These are phyloP conservation scores for Dipteronia dyeriana DNA, from an alignment of 345 rosid genomes.

Conservation along the genomic window DNA sequence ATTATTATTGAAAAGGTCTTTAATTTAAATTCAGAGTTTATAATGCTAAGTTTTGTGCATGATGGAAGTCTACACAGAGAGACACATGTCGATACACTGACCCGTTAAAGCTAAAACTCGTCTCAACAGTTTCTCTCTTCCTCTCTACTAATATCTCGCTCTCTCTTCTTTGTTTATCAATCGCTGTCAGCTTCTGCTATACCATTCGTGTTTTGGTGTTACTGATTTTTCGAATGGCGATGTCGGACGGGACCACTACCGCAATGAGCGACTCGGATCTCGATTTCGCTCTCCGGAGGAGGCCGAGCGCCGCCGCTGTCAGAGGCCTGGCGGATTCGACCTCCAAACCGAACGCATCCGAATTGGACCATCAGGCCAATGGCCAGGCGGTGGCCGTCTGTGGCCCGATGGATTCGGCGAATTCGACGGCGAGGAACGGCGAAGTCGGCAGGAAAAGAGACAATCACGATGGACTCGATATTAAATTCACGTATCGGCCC, in stretches of 20 bases:
- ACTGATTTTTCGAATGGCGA: slow-evolving; percentile 33
- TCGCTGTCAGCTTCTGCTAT: neutral
- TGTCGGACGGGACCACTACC: slow-evolving; percentile 27
- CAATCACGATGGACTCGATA: slow-evolving; percentile 32
- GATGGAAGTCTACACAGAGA: neutral
- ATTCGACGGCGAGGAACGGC: slow-evolving; percentile 29
- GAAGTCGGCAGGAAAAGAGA: slow-evolving; percentile 29
- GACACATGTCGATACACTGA: neutral
- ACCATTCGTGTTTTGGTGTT: neutral
- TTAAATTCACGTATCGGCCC: slow-evolving; percentile 59
- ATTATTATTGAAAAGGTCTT: too few relatives aligned
- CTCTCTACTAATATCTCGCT: neutral
- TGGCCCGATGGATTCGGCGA: slow-evolving; percentile 25
- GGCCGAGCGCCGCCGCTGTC: slow-evolving; percentile 29
- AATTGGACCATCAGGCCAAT: slow-evolving; percentile 10
- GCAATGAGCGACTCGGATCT: slow-evolving; percentile 41
- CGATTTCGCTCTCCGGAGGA: slow-evolving; percentile 41
- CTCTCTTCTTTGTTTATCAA: neutral
- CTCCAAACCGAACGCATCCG: slow-evolving; percentile 10
- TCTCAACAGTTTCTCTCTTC: neutral
- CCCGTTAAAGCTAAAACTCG: neutral
- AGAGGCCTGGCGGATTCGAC: slow-evolving; percentile 5
- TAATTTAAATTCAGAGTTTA: neutral
- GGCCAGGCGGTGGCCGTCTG: slow-evolving; percentile 21
- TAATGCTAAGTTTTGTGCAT: neutral